Evolutionary conservation across 129 eudicot genomes (phyloP), one percentile per base, ranked within the genome.

Genomic region (Arctium lappa): DNA sequence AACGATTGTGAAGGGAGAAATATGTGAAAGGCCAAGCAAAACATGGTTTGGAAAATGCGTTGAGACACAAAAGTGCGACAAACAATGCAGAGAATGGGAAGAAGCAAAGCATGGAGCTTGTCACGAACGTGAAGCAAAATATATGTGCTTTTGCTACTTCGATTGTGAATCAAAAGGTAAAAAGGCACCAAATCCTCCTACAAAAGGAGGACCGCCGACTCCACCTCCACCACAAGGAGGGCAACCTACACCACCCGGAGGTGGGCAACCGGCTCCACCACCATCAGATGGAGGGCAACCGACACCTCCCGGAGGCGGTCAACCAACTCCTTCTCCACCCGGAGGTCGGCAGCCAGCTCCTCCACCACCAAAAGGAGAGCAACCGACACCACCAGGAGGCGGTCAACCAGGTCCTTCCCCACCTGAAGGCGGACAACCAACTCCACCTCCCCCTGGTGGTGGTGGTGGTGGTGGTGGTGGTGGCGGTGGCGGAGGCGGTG

Each of bases 31-130:
- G 46, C 73, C 76, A 5, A 85, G 81, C 44, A 73, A 66, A 71
- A 85, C 87, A 0, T 85, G 87, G 87, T 79, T 38, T 27, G 87
- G 87, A 46, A 16, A 11, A 1, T 85, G 87, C 71, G 40, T 37
- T 50, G 76, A 65, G 36, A 16, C 80, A 2, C n/a, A 3, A 1
- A 74, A 73, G 42, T 84, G 87, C 10, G 80, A 85, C 77, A 46
- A 79, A 27, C 87, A 30, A 2, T 85, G 87, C 77, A 74, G 63
- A 65, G 84, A 85, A 2, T 85, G 87, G 87, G 87, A 85, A 36
- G 77, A 77, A 65, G 84, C 81, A 13, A n/a, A 65, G 0, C 71
- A 73, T 66, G 87, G 87, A 18, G 80, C 87, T 73, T 79, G 87
- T 80, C 84, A 85, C n/a, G 65, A 68, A 75, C 87, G 87, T 37